phyloP scores from a whole-genome alignment of 352 stramenopile species.

The Peronosclerospora sorghi region DNA sequence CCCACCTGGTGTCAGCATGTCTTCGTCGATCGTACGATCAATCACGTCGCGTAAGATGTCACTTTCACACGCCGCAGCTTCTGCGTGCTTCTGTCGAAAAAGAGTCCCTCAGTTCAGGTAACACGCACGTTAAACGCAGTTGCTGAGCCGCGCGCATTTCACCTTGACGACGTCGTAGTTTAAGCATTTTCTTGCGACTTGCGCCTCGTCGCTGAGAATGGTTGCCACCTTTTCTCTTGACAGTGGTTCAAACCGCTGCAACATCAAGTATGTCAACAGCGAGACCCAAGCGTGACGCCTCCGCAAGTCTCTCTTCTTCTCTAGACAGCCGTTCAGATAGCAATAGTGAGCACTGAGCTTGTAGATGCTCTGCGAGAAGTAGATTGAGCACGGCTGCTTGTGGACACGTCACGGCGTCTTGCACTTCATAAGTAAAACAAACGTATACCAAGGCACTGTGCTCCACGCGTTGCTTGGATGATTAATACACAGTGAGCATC shows the following conservation, averaged over 20 bases:
- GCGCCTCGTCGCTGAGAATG: slow-evolving; percentile 48
- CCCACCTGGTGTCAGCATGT: slow-evolving; percentile 6
- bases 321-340: slow-evolving; percentile 39
- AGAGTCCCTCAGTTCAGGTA: slow-evolving; percentile 29
- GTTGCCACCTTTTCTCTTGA: slow-evolving; percentile 16
- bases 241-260: too few relatives aligned
- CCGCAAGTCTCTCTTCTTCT: slow-evolving; percentile 22
- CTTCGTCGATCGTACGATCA: slow-evolving; percentile 16
- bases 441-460: slow-evolving; percentile 12
- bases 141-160: slow-evolving; percentile 28
- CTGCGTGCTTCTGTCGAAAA: slow-evolving; percentile 22
- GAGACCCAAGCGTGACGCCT: not conserved
- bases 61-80: slow-evolving; percentile 12
- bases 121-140: slow-evolving; percentile 23
- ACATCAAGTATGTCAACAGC: too few relatives aligned
- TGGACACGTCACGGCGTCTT: slow-evolving; percentile 26
- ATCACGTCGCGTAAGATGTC: slow-evolving; percentile 36
- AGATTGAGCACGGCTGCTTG: slow-evolving; percentile 50
- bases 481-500: slow-evolving; percentile 8
- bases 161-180: slow-evolving; percentile 39
- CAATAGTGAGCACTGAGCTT: slow-evolving; percentile 57
- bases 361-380: slow-evolving; percentile 56
- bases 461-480: slow-evolving; percentile 1
- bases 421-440: slow-evolving; percentile 34
- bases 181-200: slow-evolving; percentile 55